Conservation (phyloP, 2,329 filamentous ascomycete genomes). For the Colletotrichum sp. region DNA sequence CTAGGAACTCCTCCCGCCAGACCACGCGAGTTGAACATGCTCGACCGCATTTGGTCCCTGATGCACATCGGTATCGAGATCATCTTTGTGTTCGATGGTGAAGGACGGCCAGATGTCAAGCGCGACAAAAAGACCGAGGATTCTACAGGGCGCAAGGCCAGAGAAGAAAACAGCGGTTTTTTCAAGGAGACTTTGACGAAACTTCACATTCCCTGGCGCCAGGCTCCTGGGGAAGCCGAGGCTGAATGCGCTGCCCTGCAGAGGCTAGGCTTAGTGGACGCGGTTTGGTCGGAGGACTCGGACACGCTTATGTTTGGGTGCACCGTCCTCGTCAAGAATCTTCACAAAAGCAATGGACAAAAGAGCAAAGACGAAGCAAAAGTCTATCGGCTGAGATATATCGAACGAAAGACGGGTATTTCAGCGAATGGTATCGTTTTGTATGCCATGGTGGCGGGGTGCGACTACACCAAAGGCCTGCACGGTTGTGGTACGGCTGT, state of each 20-base stretch:
- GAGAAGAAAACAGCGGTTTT: slow-evolving; percentile 17
- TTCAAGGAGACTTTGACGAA: slow-evolving; percentile 38
- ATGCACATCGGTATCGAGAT: slow-evolving; percentile 54
- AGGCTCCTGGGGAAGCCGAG: slow-evolving; percentile 51
- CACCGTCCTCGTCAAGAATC: slow-evolving; percentile 31
- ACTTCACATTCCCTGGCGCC: slow-evolving; percentile 45
- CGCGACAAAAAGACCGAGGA: neutral
- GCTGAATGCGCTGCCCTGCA: slow-evolving; percentile 53
- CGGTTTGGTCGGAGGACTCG: slow-evolving; percentile 52
- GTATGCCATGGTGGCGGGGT: slow-evolving; percentile 28
- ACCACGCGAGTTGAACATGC: neutral
- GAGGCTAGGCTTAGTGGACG: slow-evolving; percentile 47
- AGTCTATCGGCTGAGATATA: slow-evolving; percentile 10
- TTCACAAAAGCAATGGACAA: neutral
- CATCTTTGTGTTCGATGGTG: slow-evolving; percentile 60
- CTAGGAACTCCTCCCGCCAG: neutral
- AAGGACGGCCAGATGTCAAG: slow-evolving; percentile 34
- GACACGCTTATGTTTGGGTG: slow-evolving; percentile 54
- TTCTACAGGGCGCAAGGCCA: neutral
- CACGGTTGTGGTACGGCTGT: neutral
- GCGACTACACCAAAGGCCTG: slow-evolving; percentile 26
- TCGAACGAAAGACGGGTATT: neutral
- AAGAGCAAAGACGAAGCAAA: slow-evolving; percentile 16
- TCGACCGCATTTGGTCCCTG: slow-evolving; percentile 32
- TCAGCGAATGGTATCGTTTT: slow-evolving; percentile 24